Percentiles rank a stretch among this genome's conserved stretches.
These are phyloP conservation scores for Alopecurus myosuroides DNA, from an alignment of 176 grass and related monocot species.

Conservation along the genomic window DNA sequence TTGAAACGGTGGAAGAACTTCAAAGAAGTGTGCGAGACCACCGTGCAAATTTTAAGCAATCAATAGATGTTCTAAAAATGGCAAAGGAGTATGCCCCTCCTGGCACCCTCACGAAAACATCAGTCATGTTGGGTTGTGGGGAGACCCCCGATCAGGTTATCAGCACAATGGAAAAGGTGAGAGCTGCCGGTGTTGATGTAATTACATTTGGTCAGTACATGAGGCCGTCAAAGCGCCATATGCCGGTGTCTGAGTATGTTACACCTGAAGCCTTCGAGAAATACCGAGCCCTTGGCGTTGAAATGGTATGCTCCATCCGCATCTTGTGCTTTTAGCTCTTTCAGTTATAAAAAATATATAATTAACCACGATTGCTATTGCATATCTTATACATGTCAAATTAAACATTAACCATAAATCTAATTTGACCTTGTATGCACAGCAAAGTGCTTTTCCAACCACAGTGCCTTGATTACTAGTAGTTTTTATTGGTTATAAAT, in stretches of 20 bases:
- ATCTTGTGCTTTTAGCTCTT: neutral
- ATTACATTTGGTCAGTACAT: slow-evolving; percentile 99
- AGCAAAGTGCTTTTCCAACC: neutral
- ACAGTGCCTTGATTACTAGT: neutral
- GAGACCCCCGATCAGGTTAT: slow-evolving; percentile 88
- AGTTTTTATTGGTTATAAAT: neutral
- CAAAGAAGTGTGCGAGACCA: slow-evolving; percentile 72
- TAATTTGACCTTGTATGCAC: neutral
- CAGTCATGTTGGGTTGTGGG: slow-evolving; percentile 89
- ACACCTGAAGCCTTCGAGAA: slow-evolving; percentile 89
- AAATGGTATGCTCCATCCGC: slow-evolving; percentile 61
- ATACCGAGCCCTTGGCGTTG: slow-evolving; percentile 64
- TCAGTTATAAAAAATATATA: neutral
- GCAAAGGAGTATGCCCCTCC: slow-evolving; percentile 89
- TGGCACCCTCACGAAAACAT: slow-evolving; percentile 94
- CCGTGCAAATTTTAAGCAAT: slow-evolving; percentile 94
- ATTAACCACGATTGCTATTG: neutral
- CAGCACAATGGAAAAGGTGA: slow-evolving; percentile 90
- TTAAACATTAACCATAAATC: neutral
- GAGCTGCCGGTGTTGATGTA: slow-evolving; percentile 90
- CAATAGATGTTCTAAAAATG: slow-evolving; percentile 87
- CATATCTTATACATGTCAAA: neutral
- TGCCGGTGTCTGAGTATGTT: slow-evolving; percentile 96
- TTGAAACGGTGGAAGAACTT: slow-evolving; percentile 96
- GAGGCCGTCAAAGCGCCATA: slow-evolving; percentile 96